These are phyloP conservation scores for Penicillium soppii DNA, from an alignment of 495 filamentous ascomycete species.

Conservation along the genomic window DNA sequence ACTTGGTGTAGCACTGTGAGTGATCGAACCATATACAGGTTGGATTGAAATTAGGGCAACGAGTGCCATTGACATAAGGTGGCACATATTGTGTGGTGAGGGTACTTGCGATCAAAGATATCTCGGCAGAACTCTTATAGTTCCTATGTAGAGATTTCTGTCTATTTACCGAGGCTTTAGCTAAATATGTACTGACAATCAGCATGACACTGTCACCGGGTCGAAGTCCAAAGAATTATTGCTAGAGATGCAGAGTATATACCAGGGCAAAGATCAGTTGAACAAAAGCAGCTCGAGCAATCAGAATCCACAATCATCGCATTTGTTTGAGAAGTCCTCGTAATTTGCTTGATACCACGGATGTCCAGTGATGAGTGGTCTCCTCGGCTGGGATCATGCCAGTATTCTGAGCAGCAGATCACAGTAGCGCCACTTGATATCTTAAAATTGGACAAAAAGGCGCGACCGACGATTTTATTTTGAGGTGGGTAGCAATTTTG, in stretches of 20 bases:
- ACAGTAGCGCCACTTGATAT: background rate
- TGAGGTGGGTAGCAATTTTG: background rate
- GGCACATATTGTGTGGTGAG: constrained; percentile 8
- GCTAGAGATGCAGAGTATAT: background rate
- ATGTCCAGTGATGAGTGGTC: background rate
- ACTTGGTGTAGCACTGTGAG: constrained; percentile 3
- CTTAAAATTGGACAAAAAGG: background rate
- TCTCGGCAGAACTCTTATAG: background rate
- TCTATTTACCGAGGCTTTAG: background rate
- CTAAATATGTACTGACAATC: background rate
- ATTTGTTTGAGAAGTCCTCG: background rate
- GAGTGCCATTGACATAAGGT: constrained; percentile 7
- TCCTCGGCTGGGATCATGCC: constrained; percentile 1
- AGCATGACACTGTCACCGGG: constrained; percentile 8
- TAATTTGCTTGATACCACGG: background rate
- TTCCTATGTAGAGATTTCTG: background rate
- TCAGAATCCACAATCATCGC: background rate
- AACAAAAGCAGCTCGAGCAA: background rate
- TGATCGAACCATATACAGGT: background rate
- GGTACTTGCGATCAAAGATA: background rate
- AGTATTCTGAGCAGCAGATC: background rate
- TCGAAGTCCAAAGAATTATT: background rate
- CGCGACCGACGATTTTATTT: background rate
- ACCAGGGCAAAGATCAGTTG: background rate
- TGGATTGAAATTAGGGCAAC: constrained; percentile 2